Evolutionary conservation across 2,329 filamentous ascomycete species (phyloP), one percentile per base, ranked within the genome.

Genomic region (Biscogniauxia sp.): DNA sequence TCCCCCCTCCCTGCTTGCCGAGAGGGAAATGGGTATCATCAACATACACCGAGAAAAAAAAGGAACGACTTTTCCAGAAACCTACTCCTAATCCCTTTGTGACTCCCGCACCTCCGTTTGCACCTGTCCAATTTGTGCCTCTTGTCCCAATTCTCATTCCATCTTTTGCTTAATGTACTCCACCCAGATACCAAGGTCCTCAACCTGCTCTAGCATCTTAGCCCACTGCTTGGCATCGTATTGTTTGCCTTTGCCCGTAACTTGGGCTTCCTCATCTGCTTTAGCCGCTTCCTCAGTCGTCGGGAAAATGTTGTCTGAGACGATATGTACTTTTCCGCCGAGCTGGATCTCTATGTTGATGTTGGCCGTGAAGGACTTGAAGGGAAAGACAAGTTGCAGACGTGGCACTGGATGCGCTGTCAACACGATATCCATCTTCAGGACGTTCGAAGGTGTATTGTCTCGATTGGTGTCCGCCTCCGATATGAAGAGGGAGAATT

Each of bases 291-390:
- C 58, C 56, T 58, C 23, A 25, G 53, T 61, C 60, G 6, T 62
- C 58, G 37, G 37, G 52, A 84, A 69, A 4, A 85, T 69, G 63
- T 89, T 88, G 66, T 89, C 84, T 23, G 84, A 80, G 2, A 80
- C 74, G 41, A 91, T 77, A 19, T 82, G 77, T 3, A 90, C 79
- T 15, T 82, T 77, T 4, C 83, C 88, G 59, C 88, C 86, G 41
- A 82, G 77, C 20, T 83, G 78, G 19, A 91, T 82, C 66, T 86
- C 84, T 13, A 90, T 68, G 25, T 80, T 80, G 23, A 90, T 75
- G 61, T 82, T 82, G 5, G 81, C 82, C 1, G 80, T 83, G 37
- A 70, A 73, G 17, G 73, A 64, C 41, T 73, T 73, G 68, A 85
- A 82, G 1, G 84, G 83, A 64, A 87, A 87, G 8, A 82, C 78